A percentile compares a stretch with the other conserved stretches of the same genome.
These are phyloP conservation scores for Calonectria pseudoturangicola DNA, from an alignment of 2,329 filamentous ascomycete genomes.

Conservation along the genomic window DNA sequence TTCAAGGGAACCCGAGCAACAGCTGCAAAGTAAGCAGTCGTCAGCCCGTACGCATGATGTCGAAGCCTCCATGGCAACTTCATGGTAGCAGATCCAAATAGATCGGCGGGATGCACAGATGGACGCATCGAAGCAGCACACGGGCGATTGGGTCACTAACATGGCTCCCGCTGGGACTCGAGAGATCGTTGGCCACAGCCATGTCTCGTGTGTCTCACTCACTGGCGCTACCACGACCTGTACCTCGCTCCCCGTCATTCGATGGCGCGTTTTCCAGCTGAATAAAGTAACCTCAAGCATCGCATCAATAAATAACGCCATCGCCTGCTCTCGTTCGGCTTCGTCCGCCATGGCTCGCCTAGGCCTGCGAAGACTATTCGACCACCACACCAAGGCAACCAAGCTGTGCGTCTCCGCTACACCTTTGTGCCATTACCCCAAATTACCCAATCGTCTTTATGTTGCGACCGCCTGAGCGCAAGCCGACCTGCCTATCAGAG, in stretches of 20 bases:
- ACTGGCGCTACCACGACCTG: conserved; percentile 36
- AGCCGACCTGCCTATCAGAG: conserved; percentile 16
- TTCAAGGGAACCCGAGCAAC: not conserved
- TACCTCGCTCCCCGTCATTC: conserved; percentile 32
- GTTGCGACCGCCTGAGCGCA: conserved; percentile 28
- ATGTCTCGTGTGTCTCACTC: conserved; percentile 33
- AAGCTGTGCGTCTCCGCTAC: conserved; percentile 42
- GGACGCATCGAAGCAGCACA: conserved; percentile 4
- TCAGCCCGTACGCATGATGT: not conserved
- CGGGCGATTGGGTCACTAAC: conserved; percentile 26
- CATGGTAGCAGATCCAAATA: not conserved
- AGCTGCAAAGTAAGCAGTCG: not conserved
- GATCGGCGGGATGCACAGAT: not conserved
- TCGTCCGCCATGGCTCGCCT: conserved; percentile 38
- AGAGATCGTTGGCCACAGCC: conserved; percentile 15
- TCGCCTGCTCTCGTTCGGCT: conserved; percentile 7
- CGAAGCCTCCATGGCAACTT: not conserved
- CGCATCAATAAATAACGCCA: conserved; percentile 9
- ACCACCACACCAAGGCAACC: conserved; percentile 16
- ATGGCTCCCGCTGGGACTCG: conserved; percentile 23
- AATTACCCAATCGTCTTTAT: conserved; percentile 23
- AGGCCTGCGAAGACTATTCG: conserved; percentile 1
- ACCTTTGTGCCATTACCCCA: conserved; percentile 33
- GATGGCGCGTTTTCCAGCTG: conserved; percentile 1
- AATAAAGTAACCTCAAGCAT: conserved; percentile 25